A percentile compares a stretch with the other conserved stretches of the same genome.
phyloP scores from a whole-genome alignment of 768 basidiomycete species.

The Amanita inopinata region DNA sequence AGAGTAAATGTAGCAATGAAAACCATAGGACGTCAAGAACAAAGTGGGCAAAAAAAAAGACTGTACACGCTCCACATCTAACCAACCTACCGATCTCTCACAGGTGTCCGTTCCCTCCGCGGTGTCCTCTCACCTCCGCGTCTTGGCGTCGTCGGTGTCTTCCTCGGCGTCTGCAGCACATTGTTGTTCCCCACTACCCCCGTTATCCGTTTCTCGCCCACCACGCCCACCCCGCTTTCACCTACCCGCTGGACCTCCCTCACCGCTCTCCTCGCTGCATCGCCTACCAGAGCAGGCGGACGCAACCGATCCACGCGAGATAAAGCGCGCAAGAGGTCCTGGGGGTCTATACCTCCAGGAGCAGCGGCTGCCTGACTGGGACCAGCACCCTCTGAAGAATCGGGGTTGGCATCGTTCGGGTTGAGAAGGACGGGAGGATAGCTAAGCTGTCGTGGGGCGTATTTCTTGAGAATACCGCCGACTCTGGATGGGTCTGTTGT shows the following conservation, averaged over 20 bases:
- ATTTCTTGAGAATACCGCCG: slow-evolving; percentile 20
- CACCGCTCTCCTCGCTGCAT: slow-evolving; percentile 59
- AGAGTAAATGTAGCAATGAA: no score
- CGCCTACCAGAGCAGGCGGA: slow-evolving; percentile 57
- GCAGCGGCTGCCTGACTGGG: not conserved
- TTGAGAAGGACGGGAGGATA: not conserved
- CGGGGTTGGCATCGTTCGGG: not conserved
- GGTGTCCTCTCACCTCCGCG: slow-evolving; percentile 43
- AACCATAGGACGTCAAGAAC: no score
- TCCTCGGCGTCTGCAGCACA: slow-evolving; percentile 50
- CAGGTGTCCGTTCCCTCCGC: slow-evolving; percentile 41
- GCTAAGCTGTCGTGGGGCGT: not conserved
- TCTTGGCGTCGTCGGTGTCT: slow-evolving; percentile 61
- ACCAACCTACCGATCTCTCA: slow-evolving; percentile 24
- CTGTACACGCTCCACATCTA: no score
- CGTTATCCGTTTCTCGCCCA: slow-evolving; percentile 48
- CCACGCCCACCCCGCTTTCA: slow-evolving; percentile 38
- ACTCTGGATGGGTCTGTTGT: slow-evolving; percentile 14
- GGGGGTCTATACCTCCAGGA: slow-evolving; percentile 1
- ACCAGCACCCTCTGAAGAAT: not conserved
- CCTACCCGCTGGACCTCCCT: slow-evolving; percentile 61
- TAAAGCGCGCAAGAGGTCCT: slow-evolving; percentile 48
- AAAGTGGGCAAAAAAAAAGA: no score
- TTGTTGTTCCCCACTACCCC: slow-evolving; percentile 16
- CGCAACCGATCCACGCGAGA: slow-evolving; percentile 58